Percentiles rank a stretch among this genome's conserved stretches.
phyloP scores from a whole-genome alignment of 495 filamentous ascomycete species.

The Penicillium manginii region DNA sequence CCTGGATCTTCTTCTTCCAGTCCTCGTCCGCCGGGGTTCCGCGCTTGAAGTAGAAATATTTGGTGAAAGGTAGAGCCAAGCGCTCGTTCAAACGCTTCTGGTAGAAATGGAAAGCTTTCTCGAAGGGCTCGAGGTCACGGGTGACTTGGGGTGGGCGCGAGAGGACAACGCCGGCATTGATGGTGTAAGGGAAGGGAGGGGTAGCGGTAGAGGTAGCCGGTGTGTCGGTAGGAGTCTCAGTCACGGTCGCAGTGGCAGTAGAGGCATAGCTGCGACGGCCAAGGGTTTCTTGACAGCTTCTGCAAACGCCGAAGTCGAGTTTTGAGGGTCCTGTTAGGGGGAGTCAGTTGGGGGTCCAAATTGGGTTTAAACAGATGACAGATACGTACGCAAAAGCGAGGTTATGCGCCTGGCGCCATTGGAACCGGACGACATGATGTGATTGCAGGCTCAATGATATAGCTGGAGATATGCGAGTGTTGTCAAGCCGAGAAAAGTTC shows the following conservation, averaged over 20 bases:
- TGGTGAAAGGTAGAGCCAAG: slow-evolving; percentile 82
- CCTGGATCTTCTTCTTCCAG: slow-evolving; percentile 84
- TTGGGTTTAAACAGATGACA: neutral
- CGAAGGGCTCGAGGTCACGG: slow-evolving; percentile 80
- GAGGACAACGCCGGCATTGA: slow-evolving; percentile 81
- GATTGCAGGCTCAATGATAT: slow-evolving; percentile 15
- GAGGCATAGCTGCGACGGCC: slow-evolving; percentile 51
- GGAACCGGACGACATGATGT: slow-evolving; percentile 48
- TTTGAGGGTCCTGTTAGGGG: slow-evolving; percentile 42
- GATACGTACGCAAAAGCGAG: slow-evolving; percentile 42
- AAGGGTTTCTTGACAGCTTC: slow-evolving; percentile 53
- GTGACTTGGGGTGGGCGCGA: slow-evolving; percentile 88
- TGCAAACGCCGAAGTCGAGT: slow-evolving; percentile 52
- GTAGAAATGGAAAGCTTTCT: slow-evolving; percentile 93
- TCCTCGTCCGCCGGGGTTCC: slow-evolving; percentile 83
- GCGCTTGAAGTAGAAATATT: slow-evolving; percentile 95
- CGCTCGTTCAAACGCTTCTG: slow-evolving; percentile 97
- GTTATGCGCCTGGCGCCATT: slow-evolving; percentile 51
- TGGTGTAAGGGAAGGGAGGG: slow-evolving; percentile 56
- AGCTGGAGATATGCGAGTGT: slow-evolving; percentile 5
- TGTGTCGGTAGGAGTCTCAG: slow-evolving; percentile 32
- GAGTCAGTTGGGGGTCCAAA: slow-evolving; percentile 5
- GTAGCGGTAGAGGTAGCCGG: slow-evolving; percentile 29
- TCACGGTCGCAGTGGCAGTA: slow-evolving; percentile 32
- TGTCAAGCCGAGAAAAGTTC: slow-evolving; percentile 49